A percentile compares a stretch with the other conserved stretches of the same genome.
Conservation (phyloP, 352 stramenopile genomes). For the Globisporangium recalcitrans region DNA sequence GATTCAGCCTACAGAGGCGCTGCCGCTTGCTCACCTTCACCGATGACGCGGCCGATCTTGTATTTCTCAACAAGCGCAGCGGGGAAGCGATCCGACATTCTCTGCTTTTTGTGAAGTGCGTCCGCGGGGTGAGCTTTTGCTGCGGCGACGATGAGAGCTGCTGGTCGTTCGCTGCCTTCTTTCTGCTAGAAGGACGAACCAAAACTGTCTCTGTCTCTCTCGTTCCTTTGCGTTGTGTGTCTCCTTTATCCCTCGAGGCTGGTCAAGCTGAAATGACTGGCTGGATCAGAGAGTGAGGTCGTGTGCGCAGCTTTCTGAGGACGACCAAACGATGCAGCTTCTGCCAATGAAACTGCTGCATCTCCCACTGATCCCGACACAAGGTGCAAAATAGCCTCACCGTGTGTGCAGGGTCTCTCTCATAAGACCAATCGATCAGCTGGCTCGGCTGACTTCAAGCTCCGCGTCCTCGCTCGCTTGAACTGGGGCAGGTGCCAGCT, state of each 20-base stretch:
- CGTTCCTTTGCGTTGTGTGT: not conserved
- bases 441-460: not conserved
- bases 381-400: not conserved
- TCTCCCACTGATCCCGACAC: not conserved
- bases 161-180: conserved; percentile 2
- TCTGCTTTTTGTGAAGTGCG: not conserved
- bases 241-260: not conserved
- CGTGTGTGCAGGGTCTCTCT: not conserved
- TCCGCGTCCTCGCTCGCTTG: not conserved
- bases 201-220: not conserved
- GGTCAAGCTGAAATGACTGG: not conserved
- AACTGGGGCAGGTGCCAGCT: not conserved
- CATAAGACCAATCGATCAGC: not conserved
- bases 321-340: not conserved
- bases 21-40: conserved; percentile 35
- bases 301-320: not conserved
- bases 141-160: not conserved
- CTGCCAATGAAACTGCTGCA: conserved; percentile 5
- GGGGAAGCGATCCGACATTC: conserved; percentile 54
- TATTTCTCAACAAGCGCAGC: conserved; percentile 69
- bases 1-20: not conserved
- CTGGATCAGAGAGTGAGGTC: not conserved
- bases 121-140: not conserved
- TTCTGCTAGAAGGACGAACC: not conserved
- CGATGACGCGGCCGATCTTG: conserved; percentile 69